These are phyloP conservation scores for Gastrodia elata DNA, from an alignment of 106 monocot species.

Conservation along the genomic window DNA sequence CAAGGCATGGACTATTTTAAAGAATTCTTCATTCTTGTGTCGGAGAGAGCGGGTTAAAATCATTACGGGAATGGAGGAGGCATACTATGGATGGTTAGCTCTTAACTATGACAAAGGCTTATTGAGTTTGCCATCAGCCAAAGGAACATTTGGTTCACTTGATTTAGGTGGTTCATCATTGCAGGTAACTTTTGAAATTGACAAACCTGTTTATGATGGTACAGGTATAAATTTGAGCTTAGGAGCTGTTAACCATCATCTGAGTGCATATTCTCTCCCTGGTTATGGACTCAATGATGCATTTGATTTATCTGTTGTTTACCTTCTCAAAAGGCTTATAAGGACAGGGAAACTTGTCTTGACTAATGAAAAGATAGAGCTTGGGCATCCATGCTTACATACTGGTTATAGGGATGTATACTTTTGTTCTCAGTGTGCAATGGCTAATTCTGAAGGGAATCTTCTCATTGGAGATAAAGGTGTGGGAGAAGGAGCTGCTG, in stretches of 20 bases:
- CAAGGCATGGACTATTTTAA: slow-evolving; percentile 74
- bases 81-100: slow-evolving; percentile 98
- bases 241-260: slow-evolving; percentile 56
- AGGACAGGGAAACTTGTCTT: slow-evolving; percentile 6
- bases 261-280: slow-evolving; percentile 91
- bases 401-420: slow-evolving; percentile 74
- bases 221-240: slow-evolving; percentile 63
- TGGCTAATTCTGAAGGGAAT: slow-evolving; percentile 43
- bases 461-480: slow-evolving; percentile 24
- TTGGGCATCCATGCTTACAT: slow-evolving; percentile 84
- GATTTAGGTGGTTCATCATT: slow-evolving; percentile 96
- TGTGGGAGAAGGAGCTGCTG: slow-evolving; percentile 21
- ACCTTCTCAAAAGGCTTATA: slow-evolving; percentile 37
- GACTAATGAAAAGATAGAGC: slow-evolving; percentile 37
- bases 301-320: slow-evolving; percentile 76
- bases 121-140: slow-evolving; percentile 34
- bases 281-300: slow-evolving; percentile 97
- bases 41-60: slow-evolving; percentile 71
- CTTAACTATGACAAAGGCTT: slow-evolving; percentile 69
- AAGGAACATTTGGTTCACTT: slow-evolving; percentile 72
- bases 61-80: slow-evolving; percentile 91
- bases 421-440: slow-evolving; percentile 61
- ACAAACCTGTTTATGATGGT: slow-evolving; percentile 38
- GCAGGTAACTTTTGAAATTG: slow-evolving; percentile 89
- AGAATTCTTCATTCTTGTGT: slow-evolving; percentile 72